Conservation (phyloP, 352 stramenopile genomes). For the Phytophthora citrophthora region DNA sequence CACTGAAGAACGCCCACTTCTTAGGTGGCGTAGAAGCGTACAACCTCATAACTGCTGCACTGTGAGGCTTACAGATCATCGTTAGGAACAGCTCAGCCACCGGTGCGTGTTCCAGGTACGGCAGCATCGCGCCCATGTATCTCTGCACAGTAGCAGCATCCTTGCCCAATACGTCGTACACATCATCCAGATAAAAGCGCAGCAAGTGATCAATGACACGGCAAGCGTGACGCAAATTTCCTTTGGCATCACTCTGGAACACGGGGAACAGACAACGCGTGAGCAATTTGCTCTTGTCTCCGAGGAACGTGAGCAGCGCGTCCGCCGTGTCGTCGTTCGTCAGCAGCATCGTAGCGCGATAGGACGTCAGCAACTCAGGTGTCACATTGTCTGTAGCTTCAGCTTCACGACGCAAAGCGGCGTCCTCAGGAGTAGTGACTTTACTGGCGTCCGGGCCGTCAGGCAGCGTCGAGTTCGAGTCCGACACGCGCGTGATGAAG, state of each 20-base stretch:
- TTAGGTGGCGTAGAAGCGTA: constrained; percentile 74
- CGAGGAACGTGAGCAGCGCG: constrained; percentile 80
- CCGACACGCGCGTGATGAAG: constrained; percentile 66
- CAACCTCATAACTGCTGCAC: constrained; percentile 66
- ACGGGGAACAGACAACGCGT: constrained; percentile 83
- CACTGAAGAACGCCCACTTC: constrained; percentile 90
- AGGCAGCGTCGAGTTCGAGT: constrained; percentile 32
- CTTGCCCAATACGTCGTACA: constrained; percentile 84
- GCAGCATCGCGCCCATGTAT: constrained; percentile 89
- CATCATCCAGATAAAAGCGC: constrained; percentile 86
- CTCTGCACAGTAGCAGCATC: constrained; percentile 65
- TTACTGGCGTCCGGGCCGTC: constrained; percentile 51
- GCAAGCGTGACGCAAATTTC: constrained; percentile 89
- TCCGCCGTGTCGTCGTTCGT: constrained; percentile 87
- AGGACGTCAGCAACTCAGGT: constrained; percentile 73
- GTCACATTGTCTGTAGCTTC: constrained; percentile 54
- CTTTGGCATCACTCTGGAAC: constrained; percentile 69
- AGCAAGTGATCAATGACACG: constrained; percentile 89
- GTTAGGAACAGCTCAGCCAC: constrained; percentile 90
- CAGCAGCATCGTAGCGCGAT: constrained; percentile 90
- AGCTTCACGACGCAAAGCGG: constrained; percentile 22
- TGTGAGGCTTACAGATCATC: constrained; percentile 88
- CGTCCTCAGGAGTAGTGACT: constrained; percentile 25
- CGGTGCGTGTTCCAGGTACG: constrained; percentile 77
- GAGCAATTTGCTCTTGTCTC: constrained; percentile 80